A percentile compares a stretch with the other conserved stretches of the same genome.
These are phyloP conservation scores for Adansonia grandidieri DNA, from an alignment of 441 rosid species.

Conservation along the genomic window DNA sequence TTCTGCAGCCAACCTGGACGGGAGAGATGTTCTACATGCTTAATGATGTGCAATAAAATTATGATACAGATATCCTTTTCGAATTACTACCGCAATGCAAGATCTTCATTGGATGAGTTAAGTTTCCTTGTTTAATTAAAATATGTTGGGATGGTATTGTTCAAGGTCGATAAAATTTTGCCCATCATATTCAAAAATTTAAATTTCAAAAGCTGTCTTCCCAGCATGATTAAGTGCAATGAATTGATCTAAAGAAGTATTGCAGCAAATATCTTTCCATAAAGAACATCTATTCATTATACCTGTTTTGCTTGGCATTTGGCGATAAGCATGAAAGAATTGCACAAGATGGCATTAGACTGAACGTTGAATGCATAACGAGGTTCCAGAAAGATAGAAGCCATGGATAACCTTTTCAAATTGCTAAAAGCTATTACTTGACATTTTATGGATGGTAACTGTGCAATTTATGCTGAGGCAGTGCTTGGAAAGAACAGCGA, in stretches of 20 bases:
- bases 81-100: neutral
- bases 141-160: neutral
- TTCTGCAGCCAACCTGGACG: neutral
- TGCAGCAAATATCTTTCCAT: neutral
- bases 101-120: neutral
- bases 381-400: conserved; percentile 7
- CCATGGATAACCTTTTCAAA: conserved; percentile 15
- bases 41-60: neutral
- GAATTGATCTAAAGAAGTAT: conserved; percentile 11
- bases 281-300: neutral
- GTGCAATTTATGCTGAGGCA: conserved; percentile 4
- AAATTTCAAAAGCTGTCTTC: neutral
- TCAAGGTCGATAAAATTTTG: neutral
- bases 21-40: neutral
- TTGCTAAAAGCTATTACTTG: neutral
- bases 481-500: conserved; percentile 5
- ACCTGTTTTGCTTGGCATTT: conserved; percentile 21
- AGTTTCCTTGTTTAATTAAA: neutral
- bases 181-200: conserved; percentile 20
- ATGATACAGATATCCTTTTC: neutral
- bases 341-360: conserved; percentile 4
- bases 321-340: conserved; percentile 13
- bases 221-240: conserved; percentile 11
- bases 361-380: conserved; percentile 11
- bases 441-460: neutral